These are phyloP conservation scores for Eutrema salsugineum DNA, from an alignment of 441 rosid species.

Conservation along the genomic window DNA sequence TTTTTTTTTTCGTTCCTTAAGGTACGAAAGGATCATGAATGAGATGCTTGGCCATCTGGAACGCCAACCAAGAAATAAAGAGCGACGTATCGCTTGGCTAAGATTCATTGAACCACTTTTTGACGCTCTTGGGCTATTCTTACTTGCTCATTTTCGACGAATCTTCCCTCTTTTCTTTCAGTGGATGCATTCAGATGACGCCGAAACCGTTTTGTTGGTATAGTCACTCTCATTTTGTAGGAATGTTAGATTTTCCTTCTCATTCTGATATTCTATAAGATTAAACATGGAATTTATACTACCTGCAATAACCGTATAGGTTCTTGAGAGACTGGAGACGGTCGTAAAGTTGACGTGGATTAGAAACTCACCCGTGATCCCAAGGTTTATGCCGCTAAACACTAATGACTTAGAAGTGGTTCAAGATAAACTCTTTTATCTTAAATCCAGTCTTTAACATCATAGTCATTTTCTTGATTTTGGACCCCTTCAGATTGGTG, in stretches of 20 bases:
- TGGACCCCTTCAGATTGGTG: constrained; percentile 54
- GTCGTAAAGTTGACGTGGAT: constrained; percentile 75
- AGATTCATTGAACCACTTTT: constrained; percentile 62
- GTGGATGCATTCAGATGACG: constrained; percentile 87
- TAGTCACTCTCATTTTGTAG: not conserved
- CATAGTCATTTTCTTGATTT: not conserved
- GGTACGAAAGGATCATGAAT: constrained; percentile 73
- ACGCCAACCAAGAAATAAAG: constrained; percentile 85
- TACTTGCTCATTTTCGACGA: constrained; percentile 74
- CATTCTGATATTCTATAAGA: not conserved
- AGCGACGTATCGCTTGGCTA: constrained; percentile 70
- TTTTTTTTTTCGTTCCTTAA: constrained; percentile 6
- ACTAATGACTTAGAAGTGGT: constrained; percentile 11
- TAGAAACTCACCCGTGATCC: constrained; percentile 63
- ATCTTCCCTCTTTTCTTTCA: constrained; percentile 76
- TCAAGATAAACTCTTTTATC: not conserved
- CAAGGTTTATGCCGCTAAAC: constrained; percentile 37
- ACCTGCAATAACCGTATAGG: constrained; percentile 40
- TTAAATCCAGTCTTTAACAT: not conserved
- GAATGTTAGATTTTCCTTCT: not conserved
- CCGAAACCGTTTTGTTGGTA: constrained; percentile 79
- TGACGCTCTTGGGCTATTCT: constrained; percentile 56
- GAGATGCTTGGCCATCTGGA: constrained; percentile 92
- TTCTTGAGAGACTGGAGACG: constrained; percentile 56
- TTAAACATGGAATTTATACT: not conserved